phyloP scores from a whole-genome alignment of 441 rosid genomes.

The Melastoma candidum region DNA sequence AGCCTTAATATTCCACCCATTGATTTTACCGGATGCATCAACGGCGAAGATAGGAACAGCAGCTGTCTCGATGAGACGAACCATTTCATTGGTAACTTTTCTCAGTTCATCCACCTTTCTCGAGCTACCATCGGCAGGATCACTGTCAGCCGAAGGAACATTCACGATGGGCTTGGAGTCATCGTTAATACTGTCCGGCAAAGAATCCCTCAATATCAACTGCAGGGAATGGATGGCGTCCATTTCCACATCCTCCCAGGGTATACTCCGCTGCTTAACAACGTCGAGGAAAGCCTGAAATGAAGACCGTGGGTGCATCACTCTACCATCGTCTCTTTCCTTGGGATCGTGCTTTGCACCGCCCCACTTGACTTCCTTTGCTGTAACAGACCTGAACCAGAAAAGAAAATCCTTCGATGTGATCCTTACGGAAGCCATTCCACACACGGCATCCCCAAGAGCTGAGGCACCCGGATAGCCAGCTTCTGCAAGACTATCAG shows the following conservation, averaged over 20 bases:
- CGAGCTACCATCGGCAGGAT: slow-evolving; percentile 6
- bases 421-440: slow-evolving; percentile 60
- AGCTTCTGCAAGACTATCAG: slow-evolving; percentile 78
- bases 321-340: slow-evolving; percentile 57
- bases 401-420: slow-evolving; percentile 61
- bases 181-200: slow-evolving; percentile 39
- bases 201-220: slow-evolving; percentile 63
- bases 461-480: slow-evolving; percentile 66
- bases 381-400: slow-evolving; percentile 81
- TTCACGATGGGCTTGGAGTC: slow-evolving; percentile 39
- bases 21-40: slow-evolving; percentile 53
- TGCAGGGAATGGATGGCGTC: slow-evolving; percentile 84
- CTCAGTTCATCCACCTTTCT: slow-evolving; percentile 47
- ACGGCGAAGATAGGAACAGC: slow-evolving; percentile 73
- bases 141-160: slow-evolving; percentile 34
- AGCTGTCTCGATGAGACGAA: slow-evolving; percentile 76
- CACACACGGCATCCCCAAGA: slow-evolving; percentile 65
- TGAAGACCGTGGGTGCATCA: slow-evolving; percentile 84
- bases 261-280: slow-evolving; percentile 54
- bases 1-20: slow-evolving; percentile 77
- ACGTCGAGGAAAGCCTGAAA: slow-evolving; percentile 84
- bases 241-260: slow-evolving; percentile 87
- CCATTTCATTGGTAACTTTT: slow-evolving; percentile 62
- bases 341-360: slow-evolving; percentile 77
- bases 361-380: slow-evolving; percentile 80